Base-by-base conservation (phyloP, 805 yeast genomes). In the Kluyveromyces dobzhanskii region DNA sequence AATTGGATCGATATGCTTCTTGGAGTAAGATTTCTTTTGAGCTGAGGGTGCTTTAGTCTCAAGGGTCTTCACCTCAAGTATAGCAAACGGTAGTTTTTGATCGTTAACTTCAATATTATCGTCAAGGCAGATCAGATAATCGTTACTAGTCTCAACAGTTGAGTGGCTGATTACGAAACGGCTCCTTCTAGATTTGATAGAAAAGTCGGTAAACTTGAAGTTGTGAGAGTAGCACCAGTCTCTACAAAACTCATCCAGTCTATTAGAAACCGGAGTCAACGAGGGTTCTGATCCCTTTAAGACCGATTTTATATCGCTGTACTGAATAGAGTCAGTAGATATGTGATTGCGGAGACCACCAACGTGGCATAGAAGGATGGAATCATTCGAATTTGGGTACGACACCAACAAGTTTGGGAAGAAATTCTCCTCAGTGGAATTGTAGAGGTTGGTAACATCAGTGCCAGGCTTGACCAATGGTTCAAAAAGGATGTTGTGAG, bases 291-390 rank as follows among this genome's bases (percentile, higher is more conserved):
- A 16, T 10, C 37, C 37, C 10, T 23, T 3, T n/a, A 34, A 14
- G 5, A 34, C 30, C 2, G 37, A 10, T 12, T 34, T 10, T 12
- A 34, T 34, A 4, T 24, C 24, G 24, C n/a, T 17, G n/a, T 40
- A 36, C 12, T 46, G 30, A 9, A 49, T 30, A 29, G 35, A 37
- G 13, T 40, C 42, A 1, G 58, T 44, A 13, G 44, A 44, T 19
- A 52, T 29, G 36, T 55, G 61, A 37, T 53, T 53, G 38, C 62
- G 49, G 19, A 58, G 32, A 3, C 63, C 63, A 14, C 63, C 62
- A 11, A 58, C 56, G 36, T 57, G 50, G 31, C 61, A 56, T 55
- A 53, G 50, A n/a, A 54, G 14, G 9, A 51, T 36, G 26, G 51
- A 48, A 23, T 45, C 43, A 3, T 33, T 38, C 10, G 25, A 25